Evolutionary conservation across 805 yeast genomes (phyloP).

Genomic region (Metschnikowia amazonensis): DNA sequence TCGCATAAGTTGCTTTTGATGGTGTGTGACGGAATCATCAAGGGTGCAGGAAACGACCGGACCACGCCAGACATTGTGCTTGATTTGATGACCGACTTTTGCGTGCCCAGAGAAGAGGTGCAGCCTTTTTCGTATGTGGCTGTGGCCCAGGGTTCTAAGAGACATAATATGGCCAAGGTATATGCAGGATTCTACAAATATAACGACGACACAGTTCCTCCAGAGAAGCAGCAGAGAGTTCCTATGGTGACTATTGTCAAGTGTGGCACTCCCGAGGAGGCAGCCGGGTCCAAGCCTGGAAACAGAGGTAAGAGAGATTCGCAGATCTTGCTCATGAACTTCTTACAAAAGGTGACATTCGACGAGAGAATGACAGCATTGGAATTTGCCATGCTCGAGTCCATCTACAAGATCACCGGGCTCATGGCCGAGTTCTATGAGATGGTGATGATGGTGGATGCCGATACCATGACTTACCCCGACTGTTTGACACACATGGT

Average conservation of each 20-base stretch:
- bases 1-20: conserved; percentile 84
- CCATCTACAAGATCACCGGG: conserved; percentile 81
- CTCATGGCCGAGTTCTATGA: conserved; percentile 81
- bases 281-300: conserved; percentile 66
- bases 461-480: conserved; percentile 85
- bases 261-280: conserved; percentile 84
- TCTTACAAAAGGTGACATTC: conserved; percentile 80
- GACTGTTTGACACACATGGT: conserved; percentile 87
- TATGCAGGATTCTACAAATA: conserved; percentile 92
- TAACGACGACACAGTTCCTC: conserved; percentile 68
- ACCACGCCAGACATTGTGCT: conserved; percentile 89
- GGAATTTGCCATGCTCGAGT: conserved; percentile 71
- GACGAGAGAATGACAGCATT: conserved; percentile 93
- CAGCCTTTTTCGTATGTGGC: conserved; percentile 86
- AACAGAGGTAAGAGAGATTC: conserved; percentile 96
- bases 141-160: conserved; percentile 88
- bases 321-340: conserved; percentile 85
- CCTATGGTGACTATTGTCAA: conserved; percentile 78
- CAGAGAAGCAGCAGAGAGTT: conserved; percentile 78
- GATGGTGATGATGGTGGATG: conserved; percentile 86
- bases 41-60: conserved; percentile 87
- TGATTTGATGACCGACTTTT: conserved; percentile 74
- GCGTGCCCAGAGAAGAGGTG: conserved; percentile 69
- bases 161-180: conserved; percentile 97
- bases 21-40: conserved; percentile 90